These are phyloP conservation scores for Cryptococcus maquisensis DNA, from an alignment of 1,284 basidiomycete species.

Conservation along the genomic window DNA sequence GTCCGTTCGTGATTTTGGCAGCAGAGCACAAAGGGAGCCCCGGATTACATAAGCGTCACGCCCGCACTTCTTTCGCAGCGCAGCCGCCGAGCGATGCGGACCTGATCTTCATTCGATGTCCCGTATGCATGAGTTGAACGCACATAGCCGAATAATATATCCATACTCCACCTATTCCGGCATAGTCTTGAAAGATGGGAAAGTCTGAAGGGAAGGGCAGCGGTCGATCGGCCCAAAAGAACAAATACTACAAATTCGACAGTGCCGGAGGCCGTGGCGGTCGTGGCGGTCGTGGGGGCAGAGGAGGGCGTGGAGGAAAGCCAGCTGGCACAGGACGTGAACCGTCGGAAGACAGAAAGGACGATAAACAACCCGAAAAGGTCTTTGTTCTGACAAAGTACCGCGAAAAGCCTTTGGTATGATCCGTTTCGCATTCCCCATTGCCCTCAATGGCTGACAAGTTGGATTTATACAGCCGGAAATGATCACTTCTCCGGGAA, in stretches of 20 bases:
- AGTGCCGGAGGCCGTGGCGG: slow-evolving; percentile 16
- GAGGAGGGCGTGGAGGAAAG: slow-evolving; percentile 7
- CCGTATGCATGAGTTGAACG: too few relatives aligned
- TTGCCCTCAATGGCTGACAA: background rate
- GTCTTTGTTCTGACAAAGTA: slow-evolving; percentile 25
- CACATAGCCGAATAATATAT: too few relatives aligned
- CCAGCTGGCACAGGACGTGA: background rate
- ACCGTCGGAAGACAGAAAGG: too few relatives aligned
- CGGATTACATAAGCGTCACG: too few relatives aligned
- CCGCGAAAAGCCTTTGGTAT: slow-evolving; percentile 21
- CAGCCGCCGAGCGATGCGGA: too few relatives aligned
- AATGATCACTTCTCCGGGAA: slow-evolving; percentile 32
- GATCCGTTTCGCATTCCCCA: background rate
- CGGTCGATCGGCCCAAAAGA: slow-evolving; percentile 14
- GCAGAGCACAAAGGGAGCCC: too few relatives aligned
- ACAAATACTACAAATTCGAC: slow-evolving; percentile 27
- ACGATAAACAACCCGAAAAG: background rate
- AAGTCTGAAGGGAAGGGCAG: slow-evolving; percentile 4
- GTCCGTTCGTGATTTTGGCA: too few relatives aligned
- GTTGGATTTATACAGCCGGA: slow-evolving; percentile 21
- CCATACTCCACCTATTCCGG: too few relatives aligned
- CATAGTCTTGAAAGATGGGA: slow-evolving; percentile 5
- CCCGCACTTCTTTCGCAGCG: too few relatives aligned
- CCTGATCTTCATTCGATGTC: too few relatives aligned
- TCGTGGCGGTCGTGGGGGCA: slow-evolving; percentile 4